Percentiles rank a stretch among this genome's conserved stretches.
phyloP scores from a whole-genome alignment of 2,329 filamentous ascomycete species.

The Fusarium tricinctum region DNA sequence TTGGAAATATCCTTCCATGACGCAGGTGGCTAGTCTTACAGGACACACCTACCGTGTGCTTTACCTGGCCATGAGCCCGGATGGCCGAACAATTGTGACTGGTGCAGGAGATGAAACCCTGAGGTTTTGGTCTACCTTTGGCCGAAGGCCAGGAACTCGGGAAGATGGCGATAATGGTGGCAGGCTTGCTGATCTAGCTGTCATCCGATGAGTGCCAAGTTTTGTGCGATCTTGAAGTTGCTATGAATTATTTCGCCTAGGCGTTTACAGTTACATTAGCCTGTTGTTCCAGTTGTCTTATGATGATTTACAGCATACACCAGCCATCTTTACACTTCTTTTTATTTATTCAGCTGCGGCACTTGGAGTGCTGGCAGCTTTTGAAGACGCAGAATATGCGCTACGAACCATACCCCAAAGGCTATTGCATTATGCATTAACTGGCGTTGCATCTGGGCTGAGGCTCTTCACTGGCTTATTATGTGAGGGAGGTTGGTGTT shows the following conservation, averaged over 20 bases:
- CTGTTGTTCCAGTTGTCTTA: not conserved
- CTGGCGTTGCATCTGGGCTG: slow-evolving; percentile 50
- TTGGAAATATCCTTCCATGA: slow-evolving; percentile 99
- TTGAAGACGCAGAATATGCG: slow-evolving; percentile 38
- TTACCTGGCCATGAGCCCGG: slow-evolving; percentile 97
- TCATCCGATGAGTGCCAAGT: slow-evolving; percentile 72
- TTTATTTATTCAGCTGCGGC: slow-evolving; percentile 7
- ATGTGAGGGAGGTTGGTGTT: slow-evolving; percentile 41
- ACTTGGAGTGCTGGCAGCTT: slow-evolving; percentile 28
- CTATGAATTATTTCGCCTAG: not conserved
- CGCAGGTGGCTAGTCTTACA: slow-evolving; percentile 93
- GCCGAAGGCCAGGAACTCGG: slow-evolving; percentile 79
- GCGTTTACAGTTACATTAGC: not conserved
- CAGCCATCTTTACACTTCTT: slow-evolving; percentile 12
- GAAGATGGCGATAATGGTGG: slow-evolving; percentile 75
- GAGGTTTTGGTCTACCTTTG: slow-evolving; percentile 97
- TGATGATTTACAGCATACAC: slow-evolving; percentile 11
- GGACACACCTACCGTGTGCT: slow-evolving; percentile 97
- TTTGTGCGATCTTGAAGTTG: not conserved
- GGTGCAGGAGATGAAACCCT: slow-evolving; percentile 97
- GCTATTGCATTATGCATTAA: slow-evolving; percentile 50
- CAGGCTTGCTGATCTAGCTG: slow-evolving; percentile 82
- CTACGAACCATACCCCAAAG: slow-evolving; percentile 44
- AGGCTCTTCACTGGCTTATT: slow-evolving; percentile 43
- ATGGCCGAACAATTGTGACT: slow-evolving; percentile 93